Evolutionary conservation across 1,139 yeast genomes (phyloP), one percentile per base, ranked within the genome.

Genomic region (Blastobotrys arbuscula): DNA sequence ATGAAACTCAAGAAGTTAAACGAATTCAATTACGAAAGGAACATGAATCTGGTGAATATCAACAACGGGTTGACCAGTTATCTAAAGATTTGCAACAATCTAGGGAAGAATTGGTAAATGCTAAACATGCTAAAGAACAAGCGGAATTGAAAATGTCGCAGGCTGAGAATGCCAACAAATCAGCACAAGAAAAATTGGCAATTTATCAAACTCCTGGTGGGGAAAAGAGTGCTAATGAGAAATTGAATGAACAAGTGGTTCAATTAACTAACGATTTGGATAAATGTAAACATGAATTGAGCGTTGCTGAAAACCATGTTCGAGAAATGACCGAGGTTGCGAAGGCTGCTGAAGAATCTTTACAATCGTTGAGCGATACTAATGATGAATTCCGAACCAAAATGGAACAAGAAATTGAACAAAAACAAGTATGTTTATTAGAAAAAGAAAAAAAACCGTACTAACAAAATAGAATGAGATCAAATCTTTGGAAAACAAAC

Each of bases 21-120:
- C 50, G 52, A 21, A 44, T 58, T 5, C 45, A 55, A 2, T 54
- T 54, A 10, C 56, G 61, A 23, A 56, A 56, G 28, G 68, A 64
- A 16, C 45, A 53, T 10, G 69, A 64, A 16, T 43, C 53, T 10
- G 45, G 75, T 52, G 80, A 85, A 42, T 84, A 81, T 59, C 87
- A 84, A 59, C 72, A 77, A 18, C 81, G 82, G 61, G 72, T 85
- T 50, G 92, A 84, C 52, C 72, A 75, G 38, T 73, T 83, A 24
- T 70, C 61, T 36, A 50, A 70, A 39, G 85, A 83, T 51, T 62
- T 80, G 35, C 67, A 74, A 31, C 58, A 69, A 23, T 60, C 72
- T 5, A 66, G 66, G 35, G 72, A 71, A 39, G 69, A 77, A 20
- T 62, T 81, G 49, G 67, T 68, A 4, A 60, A 72, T 1, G 78